phyloP scores from a whole-genome alignment of 306 rosid genomes.

The Ormosia semicastrata region DNA sequence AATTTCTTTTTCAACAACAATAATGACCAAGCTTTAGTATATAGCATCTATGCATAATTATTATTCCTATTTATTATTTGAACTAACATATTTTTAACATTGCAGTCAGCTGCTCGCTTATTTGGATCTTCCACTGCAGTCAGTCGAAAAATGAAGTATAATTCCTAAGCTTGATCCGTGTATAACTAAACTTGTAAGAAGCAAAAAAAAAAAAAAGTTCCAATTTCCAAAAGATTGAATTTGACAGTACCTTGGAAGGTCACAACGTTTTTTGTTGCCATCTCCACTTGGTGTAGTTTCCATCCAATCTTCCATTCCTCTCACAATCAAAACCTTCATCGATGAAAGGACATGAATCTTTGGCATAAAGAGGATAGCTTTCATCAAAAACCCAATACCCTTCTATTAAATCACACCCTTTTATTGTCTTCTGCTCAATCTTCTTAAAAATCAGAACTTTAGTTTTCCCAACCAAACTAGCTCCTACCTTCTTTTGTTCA shows the following conservation, averaged over 20 bases:
- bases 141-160: neutral
- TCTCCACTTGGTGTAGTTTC: conserved; percentile 69
- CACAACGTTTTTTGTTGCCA: conserved; percentile 83
- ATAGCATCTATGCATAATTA: neutral
- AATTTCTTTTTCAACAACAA: neutral
- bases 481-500: conserved; percentile 19
- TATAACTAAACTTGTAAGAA: conserved; percentile 3
- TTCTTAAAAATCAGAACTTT: conserved; percentile 22
- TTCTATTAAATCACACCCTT: conserved; percentile 64
- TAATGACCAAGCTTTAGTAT: neutral
- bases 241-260: conserved; percentile 54
- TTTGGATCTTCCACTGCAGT: conserved; percentile 87
- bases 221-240: neutral
- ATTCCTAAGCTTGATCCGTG: neutral
- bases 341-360: conserved; percentile 72
- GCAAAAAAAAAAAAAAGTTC: neutral
- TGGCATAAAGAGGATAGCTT: conserved; percentile 63
- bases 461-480: conserved; percentile 21
- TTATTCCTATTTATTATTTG: neutral
- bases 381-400: conserved; percentile 89
- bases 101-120: conserved; percentile 93
- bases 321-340: conserved; percentile 93
- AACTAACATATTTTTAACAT: conserved; percentile 9
- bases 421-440: conserved; percentile 30
- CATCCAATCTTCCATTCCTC: conserved; percentile 82